phyloP scores from a whole-genome alignment of 1,284 basidiomycete species.

The Papiliotrema terrestris region DNA sequence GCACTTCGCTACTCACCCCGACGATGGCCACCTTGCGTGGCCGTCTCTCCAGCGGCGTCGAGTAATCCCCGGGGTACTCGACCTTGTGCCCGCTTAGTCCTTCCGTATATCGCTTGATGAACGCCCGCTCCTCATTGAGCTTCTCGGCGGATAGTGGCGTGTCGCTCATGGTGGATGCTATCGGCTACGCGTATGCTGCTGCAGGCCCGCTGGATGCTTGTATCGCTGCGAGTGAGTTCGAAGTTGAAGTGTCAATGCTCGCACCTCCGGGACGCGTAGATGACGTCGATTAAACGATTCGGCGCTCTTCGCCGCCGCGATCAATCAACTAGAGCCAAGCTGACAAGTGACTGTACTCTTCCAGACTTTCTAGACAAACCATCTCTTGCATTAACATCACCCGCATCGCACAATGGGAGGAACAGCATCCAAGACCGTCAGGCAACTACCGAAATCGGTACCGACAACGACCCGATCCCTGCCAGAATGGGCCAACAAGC shows the following conservation, averaged over 20 bases:
- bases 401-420: conserved; percentile 56
- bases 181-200: neutral
- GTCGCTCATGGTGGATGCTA: conserved; percentile 30
- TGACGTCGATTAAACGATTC: too few relatives aligned
- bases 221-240: too few relatives aligned
- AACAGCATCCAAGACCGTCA: conserved; percentile 62
- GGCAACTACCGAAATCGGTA: conserved; percentile 55
- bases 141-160: conserved; percentile 53
- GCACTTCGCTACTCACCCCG: conserved; percentile 53
- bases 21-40: conserved; percentile 71
- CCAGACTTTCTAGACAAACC: neutral
- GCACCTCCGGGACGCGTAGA: too few relatives aligned
- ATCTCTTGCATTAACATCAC: conserved; percentile 30
- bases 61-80: conserved; percentile 68
- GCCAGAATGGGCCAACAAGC: conserved; percentile 2
- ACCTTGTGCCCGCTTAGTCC: conserved; percentile 66
- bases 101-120: conserved; percentile 68
- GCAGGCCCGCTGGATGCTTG: too few relatives aligned
- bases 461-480: neutral
- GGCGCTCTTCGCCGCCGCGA: too few relatives aligned
- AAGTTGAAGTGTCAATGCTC: neutral
- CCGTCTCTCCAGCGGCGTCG: conserved; percentile 66
- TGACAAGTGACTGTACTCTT: neutral
- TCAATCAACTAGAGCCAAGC: too few relatives aligned
- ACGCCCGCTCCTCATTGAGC: conserved; percentile 59